Base-by-base conservation (phyloP, 1,139 yeast species). In the Diutina neorugosa region DNA sequence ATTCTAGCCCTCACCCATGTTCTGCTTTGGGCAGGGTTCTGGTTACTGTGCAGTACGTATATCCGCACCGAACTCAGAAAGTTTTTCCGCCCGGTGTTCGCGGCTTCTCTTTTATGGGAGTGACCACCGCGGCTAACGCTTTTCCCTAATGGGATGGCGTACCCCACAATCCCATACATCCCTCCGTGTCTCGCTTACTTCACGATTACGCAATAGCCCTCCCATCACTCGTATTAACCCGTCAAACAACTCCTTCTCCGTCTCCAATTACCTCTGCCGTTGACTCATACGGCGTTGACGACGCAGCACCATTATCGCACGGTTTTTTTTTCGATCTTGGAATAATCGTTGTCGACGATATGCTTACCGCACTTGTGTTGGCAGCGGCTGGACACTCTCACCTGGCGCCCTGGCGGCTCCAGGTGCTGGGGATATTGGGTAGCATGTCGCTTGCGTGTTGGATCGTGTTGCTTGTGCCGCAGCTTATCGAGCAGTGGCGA, bases 391-490 rank as follows among this genome's bases (percentile, higher is more conserved):
- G n/a, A 4, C 37, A 31, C 37, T 11, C 37, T 3, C 43, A 14
- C 48, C 48, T n/a, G 19, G 34, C 48, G 19, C 19, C 19, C 14
- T 46, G 50, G 50, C 20, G 50, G 21, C 14, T 25, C 11, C 37
- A 46, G 16, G 14, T 27, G 21, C 41, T 27, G 40, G 50, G 40
- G 31, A 19, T 46, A 5, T 12, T 46, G 37, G 50, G 50, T 8
- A 25, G 21, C n/a, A 46, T 27, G 9, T 27, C 41, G 20, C 70
- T 81, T 51, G 82, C 91, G 1, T 84, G 91, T 63, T 87, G 93
- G 93, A 78, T 87, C 25, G 91, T 86, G n/a, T 69, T 86, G 52
- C 74, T 86, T 56, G 70, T 86, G 61, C 95, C 95, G 1, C 96
- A 87, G 66, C 74, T 86, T 51, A 77, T 86, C 44, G 95, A 86